Evolutionary conservation across 441 rosid species (phyloP), one percentile per base, ranked within the genome.

Genomic region (Arabidopsis hybrid): DNA sequence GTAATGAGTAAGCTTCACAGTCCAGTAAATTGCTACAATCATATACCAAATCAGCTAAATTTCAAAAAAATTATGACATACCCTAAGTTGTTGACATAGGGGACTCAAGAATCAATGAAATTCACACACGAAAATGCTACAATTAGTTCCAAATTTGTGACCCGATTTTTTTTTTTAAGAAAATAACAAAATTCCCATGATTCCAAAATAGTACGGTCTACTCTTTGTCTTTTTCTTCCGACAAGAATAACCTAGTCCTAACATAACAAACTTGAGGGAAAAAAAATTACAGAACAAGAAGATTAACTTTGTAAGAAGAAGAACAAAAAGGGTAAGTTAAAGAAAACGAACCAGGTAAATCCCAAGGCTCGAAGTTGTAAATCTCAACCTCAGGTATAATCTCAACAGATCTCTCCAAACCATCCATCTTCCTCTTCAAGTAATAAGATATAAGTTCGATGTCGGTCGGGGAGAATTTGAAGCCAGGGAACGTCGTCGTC

Each of bases 401-500:
- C 82, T 85, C 96, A 1, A 89, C 91, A 73, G 86, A 83, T 42
- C 79, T 80, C 35, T 89, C 91, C 9, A 60, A 64, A 3, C 97
- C 97, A 2, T 89, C 91, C 49, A 86, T 62, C 89, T 93, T 93
- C 83, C 85, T 80, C 76, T 71, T 86, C 60, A 91, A 83, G 83
- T 93, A 91, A 70, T 84, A 86, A 14, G 96, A 84, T 14, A 91
- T 87, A 67, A 91, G 78, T 65, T 93, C 97, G 32, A 74, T 86
- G 70, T 93, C 96, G 4, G 96, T 89, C 34, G 98, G 98, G 0
- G 93, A 88, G 69, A 91, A 93, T 55, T 87, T 83, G 60, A 93
- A 93, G n/a, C 97, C 96, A 0, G 97, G 98, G 67, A 91, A 91
- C 84, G 59, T 79, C 34, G 91, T 83, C 34, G 90, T 45, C 43